Percentiles rank a stretch among this genome's conserved stretches.
Conservation (phyloP, 108 stramenopile genomes). For the Epithemia pelagica region DNA sequence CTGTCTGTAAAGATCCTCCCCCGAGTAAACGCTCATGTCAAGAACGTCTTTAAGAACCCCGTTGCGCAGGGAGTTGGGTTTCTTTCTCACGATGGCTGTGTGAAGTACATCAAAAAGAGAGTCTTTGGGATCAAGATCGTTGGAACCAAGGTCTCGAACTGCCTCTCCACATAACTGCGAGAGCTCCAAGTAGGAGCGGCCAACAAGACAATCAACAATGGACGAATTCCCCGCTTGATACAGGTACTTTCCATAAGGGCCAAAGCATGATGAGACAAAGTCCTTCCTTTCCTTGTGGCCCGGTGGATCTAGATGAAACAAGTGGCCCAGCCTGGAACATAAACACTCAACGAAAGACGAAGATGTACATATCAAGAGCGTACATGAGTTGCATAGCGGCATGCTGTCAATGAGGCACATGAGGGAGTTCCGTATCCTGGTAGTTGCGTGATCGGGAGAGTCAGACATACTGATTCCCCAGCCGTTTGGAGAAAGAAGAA, state of each 20-base stretch:
- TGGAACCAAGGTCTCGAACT: slow-evolving; percentile 2
- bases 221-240: too few relatives aligned
- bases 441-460: neutral
- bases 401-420: neutral
- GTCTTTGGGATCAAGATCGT: neutral
- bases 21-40: slow-evolving; percentile 60
- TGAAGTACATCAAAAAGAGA: slow-evolving; percentile 31
- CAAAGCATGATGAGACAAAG: slow-evolving; percentile 17
- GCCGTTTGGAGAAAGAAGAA: neutral
- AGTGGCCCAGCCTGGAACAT: slow-evolving; percentile 36
- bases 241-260: slow-evolving; percentile 20
- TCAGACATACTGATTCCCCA: neutral
- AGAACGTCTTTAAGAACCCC: slow-evolving; percentile 58
- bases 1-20: slow-evolving; percentile 30
- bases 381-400: slow-evolving; percentile 19
- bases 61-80: slow-evolving; percentile 52
- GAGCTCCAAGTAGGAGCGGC: slow-evolving; percentile 53
- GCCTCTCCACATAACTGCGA: slow-evolving; percentile 58
- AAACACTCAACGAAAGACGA: too few relatives aligned
- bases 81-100: slow-evolving; percentile 26
- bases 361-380: too few relatives aligned
- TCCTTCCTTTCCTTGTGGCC: slow-evolving; percentile 36
- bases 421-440: neutral
- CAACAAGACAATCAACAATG: slow-evolving; percentile 39
- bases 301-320: slow-evolving; percentile 33